These are phyloP conservation scores for Serendipita sp. DNA, from an alignment of 768 basidiomycete genomes.

Conservation along the genomic window DNA sequence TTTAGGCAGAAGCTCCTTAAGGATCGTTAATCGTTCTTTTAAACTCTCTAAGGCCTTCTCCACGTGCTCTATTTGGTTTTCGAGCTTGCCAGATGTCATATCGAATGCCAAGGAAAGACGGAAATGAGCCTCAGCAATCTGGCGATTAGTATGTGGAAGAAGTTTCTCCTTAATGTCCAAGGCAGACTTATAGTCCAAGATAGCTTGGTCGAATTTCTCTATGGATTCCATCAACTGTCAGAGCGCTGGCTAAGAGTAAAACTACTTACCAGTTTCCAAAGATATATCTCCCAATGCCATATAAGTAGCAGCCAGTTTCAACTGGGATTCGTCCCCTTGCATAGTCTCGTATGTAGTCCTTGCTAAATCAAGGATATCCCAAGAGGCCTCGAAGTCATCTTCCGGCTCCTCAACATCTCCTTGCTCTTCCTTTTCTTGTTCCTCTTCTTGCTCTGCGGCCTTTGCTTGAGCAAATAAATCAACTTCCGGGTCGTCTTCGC, in stretches of 20 bases:
- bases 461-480: conserved; percentile 50
- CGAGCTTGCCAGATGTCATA: conserved; percentile 66
- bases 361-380: conserved; percentile 94
- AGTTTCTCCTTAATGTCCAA: conserved; percentile 54
- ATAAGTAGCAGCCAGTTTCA: conserved; percentile 83
- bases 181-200: conserved; percentile 68
- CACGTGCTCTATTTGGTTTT: conserved; percentile 68
- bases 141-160: conserved; percentile 75
- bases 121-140: conserved; percentile 87
- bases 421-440: conserved; percentile 38
- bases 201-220: conserved; percentile 96
- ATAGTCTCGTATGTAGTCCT: conserved; percentile 68
- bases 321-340: conserved; percentile 40
- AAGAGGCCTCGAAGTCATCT: conserved; percentile 95
- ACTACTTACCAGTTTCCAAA: conserved; percentile 68
- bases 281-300: conserved; percentile 91
- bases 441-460: conserved; percentile 25
- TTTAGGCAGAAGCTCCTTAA: conserved; percentile 23
- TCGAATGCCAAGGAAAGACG: conserved; percentile 89
- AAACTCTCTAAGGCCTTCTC: conserved; percentile 69
- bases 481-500: conserved; percentile 36
- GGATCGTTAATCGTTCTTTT: conserved; percentile 39
- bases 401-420: conserved; percentile 70
- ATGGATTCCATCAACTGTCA: conserved; percentile 8
- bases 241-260: neutral